phyloP scores from a whole-genome alignment of 306 rosid genomes.

The Phaseolus lunatus region DNA sequence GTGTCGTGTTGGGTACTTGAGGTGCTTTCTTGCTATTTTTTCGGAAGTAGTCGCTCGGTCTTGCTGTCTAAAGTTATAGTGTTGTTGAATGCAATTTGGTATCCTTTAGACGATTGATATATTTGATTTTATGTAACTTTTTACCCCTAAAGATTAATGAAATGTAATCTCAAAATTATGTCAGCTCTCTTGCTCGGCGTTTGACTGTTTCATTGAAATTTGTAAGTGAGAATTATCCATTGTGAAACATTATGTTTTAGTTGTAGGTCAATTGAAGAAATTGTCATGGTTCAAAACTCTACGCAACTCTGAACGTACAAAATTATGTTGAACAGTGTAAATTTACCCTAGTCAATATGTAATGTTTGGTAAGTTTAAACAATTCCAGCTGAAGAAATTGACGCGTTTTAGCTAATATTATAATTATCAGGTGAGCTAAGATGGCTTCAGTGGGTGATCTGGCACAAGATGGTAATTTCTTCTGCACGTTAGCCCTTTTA shows the following conservation, averaged over 20 bases:
- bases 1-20: constrained; percentile 56
- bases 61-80: constrained; percentile 53
- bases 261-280: background rate
- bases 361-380: background rate
- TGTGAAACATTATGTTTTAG: background rate
- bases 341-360: background rate
- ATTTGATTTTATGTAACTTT: constrained; percentile 59
- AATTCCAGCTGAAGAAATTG: background rate
- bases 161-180: constrained; percentile 32
- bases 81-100: constrained; percentile 51
- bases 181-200: constrained; percentile 1
- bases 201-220: background rate
- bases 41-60: constrained; percentile 47
- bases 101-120: constrained; percentile 51
- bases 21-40: constrained; percentile 51
- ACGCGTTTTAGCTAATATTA: background rate
- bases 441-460: background rate
- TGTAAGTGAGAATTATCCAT: constrained; percentile 27
- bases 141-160: constrained; percentile 38
- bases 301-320: background rate
- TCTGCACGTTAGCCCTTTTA: background rate
- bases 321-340: background rate
- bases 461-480: background rate
- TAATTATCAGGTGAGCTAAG: background rate
- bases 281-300: background rate